Evolutionary conservation across 495 filamentous ascomycete species (phyloP).

Genomic region (Penicillium lividum): DNA sequence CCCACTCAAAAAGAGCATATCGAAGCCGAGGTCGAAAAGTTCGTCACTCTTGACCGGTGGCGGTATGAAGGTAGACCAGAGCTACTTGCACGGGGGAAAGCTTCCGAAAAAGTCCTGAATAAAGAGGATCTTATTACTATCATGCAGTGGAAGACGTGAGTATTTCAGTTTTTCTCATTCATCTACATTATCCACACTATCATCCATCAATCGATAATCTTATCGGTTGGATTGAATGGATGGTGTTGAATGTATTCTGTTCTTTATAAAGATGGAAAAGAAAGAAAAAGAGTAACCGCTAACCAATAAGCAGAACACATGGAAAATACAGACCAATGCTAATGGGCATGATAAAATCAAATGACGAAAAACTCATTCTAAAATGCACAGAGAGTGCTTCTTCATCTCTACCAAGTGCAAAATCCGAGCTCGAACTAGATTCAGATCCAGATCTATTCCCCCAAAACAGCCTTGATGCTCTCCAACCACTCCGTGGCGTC

Average conservation of each 20-base stretch:
- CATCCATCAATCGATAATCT: too few relatives aligned
- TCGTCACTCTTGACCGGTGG: constrained; percentile 33
- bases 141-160: constrained; percentile 81
- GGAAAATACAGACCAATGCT: constrained; percentile 70
- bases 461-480: constrained; percentile 43
- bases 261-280: too few relatives aligned
- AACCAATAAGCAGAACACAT: constrained; percentile 48
- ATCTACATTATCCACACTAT: not conserved
- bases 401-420: constrained; percentile 22
- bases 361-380: constrained; percentile 44
- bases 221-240: not conserved
- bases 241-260: too few relatives aligned
- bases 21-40: constrained; percentile 24
- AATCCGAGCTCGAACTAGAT: constrained; percentile 3
- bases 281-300: not conserved
- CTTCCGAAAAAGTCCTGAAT: constrained; percentile 9
- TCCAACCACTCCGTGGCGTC: constrained; percentile 61
- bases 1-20: constrained; percentile 17
- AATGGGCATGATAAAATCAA: constrained; percentile 63
- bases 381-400: constrained; percentile 52
- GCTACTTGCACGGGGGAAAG: constrained; percentile 6
- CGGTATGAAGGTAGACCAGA: constrained; percentile 36
- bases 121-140: constrained; percentile 43
- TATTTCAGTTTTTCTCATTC: constrained; percentile 14
- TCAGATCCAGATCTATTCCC: constrained; percentile 34